Evolutionary conservation across 2,329 filamentous ascomycete genomes (phyloP), one percentile per base, ranked within the genome.

Genomic region (Aspergillus novofumigatus): DNA sequence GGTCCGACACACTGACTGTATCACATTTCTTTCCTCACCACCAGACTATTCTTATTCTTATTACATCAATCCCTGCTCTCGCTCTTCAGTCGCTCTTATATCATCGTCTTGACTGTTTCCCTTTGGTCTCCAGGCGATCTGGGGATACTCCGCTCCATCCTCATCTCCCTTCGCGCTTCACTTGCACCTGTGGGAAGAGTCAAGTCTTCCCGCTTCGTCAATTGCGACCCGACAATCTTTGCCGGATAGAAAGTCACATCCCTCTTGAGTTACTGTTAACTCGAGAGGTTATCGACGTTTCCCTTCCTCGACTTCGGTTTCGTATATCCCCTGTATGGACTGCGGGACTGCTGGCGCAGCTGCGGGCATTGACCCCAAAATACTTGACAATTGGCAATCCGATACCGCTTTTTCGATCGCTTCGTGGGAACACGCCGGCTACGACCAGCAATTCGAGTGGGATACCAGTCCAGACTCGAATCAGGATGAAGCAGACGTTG

Each of bases 321-420:
- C 44, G 44, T 23, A 47, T 47, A 47, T 52, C 62, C 63, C 63
- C 63, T 72, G 70, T 69, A 75, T 75, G 72, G 72, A 75, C 70
- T 67, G 66, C 65, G 68, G 65, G 69, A 72, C 62, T 64, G 59
- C 70, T 64, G 68, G 66, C 53, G 68, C 69, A 55, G 67, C 69
- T 68, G 67, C 72, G 72, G 72, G 72, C 67, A 71, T 75, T 53
- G 72, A 75, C 72, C 70, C 73, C 69, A 75, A 74, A 64, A 74
- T 75, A 49, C 66, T 75, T 54, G 71, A 73, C 59, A 71, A 69
- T 54, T 75, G 73, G 71, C 72, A 75, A 67, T 67, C 70, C n/a
- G 69, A 72, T 53, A 59, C 66, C 54, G 62, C 63, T 25, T 73
- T 72, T 61, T 68, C 72, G 3, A 64, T 72, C 56, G 58, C 67